A percentile compares a stretch with the other conserved stretches of the same genome.
Conservation (phyloP, 73 alveolate species). For the Tetrahymena malaccensis region DNA sequence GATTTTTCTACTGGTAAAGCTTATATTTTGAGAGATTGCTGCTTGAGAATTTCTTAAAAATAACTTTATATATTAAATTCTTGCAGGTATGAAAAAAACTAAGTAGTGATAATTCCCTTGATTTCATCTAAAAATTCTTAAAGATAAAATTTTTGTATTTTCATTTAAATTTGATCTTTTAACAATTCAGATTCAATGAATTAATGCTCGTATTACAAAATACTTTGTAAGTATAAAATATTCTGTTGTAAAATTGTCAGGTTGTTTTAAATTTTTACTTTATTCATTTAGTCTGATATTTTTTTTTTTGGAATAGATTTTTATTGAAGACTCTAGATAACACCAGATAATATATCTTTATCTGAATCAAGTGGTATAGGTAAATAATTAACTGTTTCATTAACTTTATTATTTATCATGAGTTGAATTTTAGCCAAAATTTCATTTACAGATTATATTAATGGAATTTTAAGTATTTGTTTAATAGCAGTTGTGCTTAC, state of each 20-base stretch:
- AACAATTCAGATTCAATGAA: neutral
- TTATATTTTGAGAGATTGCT: neutral
- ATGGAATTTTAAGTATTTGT: neutral
- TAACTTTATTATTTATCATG: neutral
- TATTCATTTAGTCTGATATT: neutral
- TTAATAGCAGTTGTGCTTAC: neutral
- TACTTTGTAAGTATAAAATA: neutral
- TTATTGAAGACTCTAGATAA: neutral
- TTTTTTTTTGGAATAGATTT: neutral
- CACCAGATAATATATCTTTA: neutral
- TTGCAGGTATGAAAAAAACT: neutral
- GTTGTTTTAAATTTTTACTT: neutral
- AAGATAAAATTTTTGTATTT: neutral
- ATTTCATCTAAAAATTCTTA: neutral
- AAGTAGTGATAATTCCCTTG: neutral
- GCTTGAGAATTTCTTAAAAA: neutral
- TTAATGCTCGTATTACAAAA: neutral
- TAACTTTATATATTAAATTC: neutral
- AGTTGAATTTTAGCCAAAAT: neutral
- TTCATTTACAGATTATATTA: neutral
- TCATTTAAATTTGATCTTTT: neutral
- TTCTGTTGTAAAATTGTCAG: neutral
- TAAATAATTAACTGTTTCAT: neutral
- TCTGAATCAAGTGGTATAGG: neutral
- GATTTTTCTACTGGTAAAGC: too few species aligned